A percentile compares a stretch with the other conserved stretches of the same genome.
Conservation (phyloP, 345 rosid species). For the Eutrema yunnanense region DNA sequence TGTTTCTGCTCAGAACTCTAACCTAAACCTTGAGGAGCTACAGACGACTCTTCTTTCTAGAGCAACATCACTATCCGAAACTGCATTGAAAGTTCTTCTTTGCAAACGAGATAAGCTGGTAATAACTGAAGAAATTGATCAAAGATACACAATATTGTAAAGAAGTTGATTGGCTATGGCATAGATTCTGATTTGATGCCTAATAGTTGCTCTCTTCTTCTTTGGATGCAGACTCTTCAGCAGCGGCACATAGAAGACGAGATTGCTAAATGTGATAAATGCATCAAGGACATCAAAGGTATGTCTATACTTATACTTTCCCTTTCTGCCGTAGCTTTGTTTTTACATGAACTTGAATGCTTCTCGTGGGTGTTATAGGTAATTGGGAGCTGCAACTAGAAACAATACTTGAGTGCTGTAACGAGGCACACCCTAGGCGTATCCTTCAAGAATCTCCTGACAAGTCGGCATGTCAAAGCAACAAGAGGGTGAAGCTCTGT, state of each 20-base stretch:
- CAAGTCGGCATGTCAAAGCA: constrained; percentile 20
- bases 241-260: constrained; percentile 59
- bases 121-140: constrained; percentile 14
- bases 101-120: constrained; percentile 66
- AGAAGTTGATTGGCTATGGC: background rate
- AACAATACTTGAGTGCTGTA: constrained; percentile 42
- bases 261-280: constrained; percentile 56
- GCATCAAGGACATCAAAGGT: constrained; percentile 48
- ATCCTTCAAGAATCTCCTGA: constrained; percentile 21
- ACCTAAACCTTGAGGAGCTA: constrained; percentile 34
- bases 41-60: constrained; percentile 34
- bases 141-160: background rate
- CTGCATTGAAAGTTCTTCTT: constrained; percentile 45
- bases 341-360: background rate
- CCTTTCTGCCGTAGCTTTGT: background rate
- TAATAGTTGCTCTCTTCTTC: background rate
- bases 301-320: background rate
- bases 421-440: constrained; percentile 25
- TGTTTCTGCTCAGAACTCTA: constrained; percentile 25
- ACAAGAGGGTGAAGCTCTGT: constrained; percentile 26
- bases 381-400: constrained; percentile 44
- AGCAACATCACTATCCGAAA: constrained; percentile 38
- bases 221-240: constrained; percentile 50
- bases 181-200: background rate
- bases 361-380: constrained; percentile 37